phyloP scores from a whole-genome alignment of 1,284 basidiomycete species.

The Prillingera fragicola region DNA sequence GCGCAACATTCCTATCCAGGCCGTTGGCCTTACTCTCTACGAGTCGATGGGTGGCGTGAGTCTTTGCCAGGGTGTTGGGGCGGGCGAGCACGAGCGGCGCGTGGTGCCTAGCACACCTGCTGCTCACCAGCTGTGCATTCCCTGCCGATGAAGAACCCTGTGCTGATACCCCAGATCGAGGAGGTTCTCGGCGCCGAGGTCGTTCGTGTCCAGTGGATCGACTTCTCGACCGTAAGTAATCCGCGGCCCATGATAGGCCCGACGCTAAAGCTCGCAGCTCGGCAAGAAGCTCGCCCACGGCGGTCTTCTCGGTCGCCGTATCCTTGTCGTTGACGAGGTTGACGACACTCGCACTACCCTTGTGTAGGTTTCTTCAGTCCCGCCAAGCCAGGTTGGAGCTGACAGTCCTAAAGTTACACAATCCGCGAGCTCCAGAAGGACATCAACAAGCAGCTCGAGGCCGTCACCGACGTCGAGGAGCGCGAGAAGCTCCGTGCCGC shows the following conservation, averaged over 20 bases:
- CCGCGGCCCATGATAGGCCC: not conserved
- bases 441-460: constrained; percentile 64
- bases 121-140: not conserved
- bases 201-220: constrained; percentile 79
- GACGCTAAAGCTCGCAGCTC: constrained; percentile 24
- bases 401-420: constrained; percentile 62
- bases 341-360: constrained; percentile 89
- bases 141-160: not conserved
- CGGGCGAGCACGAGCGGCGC: too few species aligned
- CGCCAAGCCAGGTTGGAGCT: not conserved
- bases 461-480: constrained; percentile 60
- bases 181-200: constrained; percentile 79
- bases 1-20: constrained; percentile 77
- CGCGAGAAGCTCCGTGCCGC: constrained; percentile 58
- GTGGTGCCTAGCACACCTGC: too few species aligned
- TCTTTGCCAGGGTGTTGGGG: too few species aligned
- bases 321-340: constrained; percentile 85
- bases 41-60: constrained; percentile 66
- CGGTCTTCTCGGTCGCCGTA: constrained; percentile 67
- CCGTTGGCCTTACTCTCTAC: constrained; percentile 87
- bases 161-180: constrained; percentile 48
- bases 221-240: constrained; percentile 58
- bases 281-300: constrained; percentile 42
- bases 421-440: constrained; percentile 79
- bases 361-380: constrained; percentile 54